phyloP scores from a whole-genome alignment of 164 flowering plant species.

The Berberis vulgaris region DNA sequence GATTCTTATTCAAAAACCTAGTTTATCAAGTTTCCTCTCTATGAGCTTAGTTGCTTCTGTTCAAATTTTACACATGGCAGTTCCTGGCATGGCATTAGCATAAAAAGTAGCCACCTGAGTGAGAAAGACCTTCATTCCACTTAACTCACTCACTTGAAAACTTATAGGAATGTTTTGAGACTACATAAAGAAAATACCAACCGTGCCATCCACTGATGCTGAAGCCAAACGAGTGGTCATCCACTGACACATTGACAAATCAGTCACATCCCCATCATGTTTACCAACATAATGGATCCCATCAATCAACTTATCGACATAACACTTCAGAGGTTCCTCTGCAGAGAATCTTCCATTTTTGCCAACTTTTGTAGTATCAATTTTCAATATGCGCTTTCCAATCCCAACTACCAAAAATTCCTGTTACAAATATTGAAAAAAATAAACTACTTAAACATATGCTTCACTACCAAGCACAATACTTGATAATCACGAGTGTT shows the following conservation, averaged over 20 bases:
- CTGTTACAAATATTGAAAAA: constrained; percentile 22
- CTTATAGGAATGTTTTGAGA: no score
- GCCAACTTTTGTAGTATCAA: constrained; percentile 40
- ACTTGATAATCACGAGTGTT: background rate
- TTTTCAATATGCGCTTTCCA: constrained; percentile 57
- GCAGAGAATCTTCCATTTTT: constrained; percentile 31
- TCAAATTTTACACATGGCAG: no score
- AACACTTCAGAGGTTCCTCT: constrained; percentile 64
- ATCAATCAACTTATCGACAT: constrained; percentile 61
- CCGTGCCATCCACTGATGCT: constrained; percentile 92
- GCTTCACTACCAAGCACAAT: background rate
- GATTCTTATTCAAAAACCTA: no score
- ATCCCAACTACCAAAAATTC: constrained; percentile 80
- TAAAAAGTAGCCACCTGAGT: no score
- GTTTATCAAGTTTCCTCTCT: no score
- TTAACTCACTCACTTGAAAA: no score
- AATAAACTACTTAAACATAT: background rate
- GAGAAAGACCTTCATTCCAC: no score
- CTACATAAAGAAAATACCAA: constrained; percentile 22
- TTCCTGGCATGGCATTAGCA: no score
- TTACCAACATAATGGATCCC: constrained; percentile 80
- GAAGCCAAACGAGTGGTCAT: constrained; percentile 89
- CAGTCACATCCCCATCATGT: constrained; percentile 92
- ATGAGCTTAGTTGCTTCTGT: no score
- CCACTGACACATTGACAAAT: constrained; percentile 96